Base-by-base conservation (phyloP, 2,329 filamentous ascomycete species). In the Colletotrichum trifolii region DNA sequence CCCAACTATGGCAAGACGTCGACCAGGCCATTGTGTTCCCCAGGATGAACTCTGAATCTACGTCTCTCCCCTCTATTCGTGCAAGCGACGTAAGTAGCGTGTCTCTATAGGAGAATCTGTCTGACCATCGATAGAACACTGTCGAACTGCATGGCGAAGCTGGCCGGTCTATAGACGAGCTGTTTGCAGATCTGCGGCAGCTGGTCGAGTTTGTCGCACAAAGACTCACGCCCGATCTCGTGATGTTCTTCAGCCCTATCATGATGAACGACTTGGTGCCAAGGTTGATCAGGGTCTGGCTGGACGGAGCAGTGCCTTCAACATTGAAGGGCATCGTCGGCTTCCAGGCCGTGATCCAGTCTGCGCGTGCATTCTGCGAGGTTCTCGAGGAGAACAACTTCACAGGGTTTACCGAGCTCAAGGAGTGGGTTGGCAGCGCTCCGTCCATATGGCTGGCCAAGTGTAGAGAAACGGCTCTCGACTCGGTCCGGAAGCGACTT, bases 361-460 rank as follows among this genome's bases (percentile, higher is more conserved):
- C 86, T 46, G 87, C 93, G 0, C 81, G 82, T 34, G 75, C 78
- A 0, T 91, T 98, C 71, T 91, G 90, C 57, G 78, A 83, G 7
- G 83, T 82, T 1, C 78, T 98, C 8, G 83, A 87, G 40, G 77
- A 80, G 8, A 80, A 89, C 15, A 84, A 86, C 0, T 95, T 92
- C 84, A 82, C 84, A 13, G 84, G 84, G 5, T 81, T 86, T 52
- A 80, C 84, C 12, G 86, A 90, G 38, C 79, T 99, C 42, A 83
- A 87, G 48, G 88, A 92, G 33, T 99, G 96, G 95, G 89, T 93
- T 0, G 87, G 89, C 45, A 89, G 90, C 67, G 91, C 93, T 1
- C 92, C 94, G 0, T 88, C 88, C 62, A 89, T 93, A 34, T 99
- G 96, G 96, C 84, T 98, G 12, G 87, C 87, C 2, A 95, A 93